Evolutionary conservation across 805 yeast species (phyloP).

Genomic region (Hanseniaspora guilliermondii): DNA sequence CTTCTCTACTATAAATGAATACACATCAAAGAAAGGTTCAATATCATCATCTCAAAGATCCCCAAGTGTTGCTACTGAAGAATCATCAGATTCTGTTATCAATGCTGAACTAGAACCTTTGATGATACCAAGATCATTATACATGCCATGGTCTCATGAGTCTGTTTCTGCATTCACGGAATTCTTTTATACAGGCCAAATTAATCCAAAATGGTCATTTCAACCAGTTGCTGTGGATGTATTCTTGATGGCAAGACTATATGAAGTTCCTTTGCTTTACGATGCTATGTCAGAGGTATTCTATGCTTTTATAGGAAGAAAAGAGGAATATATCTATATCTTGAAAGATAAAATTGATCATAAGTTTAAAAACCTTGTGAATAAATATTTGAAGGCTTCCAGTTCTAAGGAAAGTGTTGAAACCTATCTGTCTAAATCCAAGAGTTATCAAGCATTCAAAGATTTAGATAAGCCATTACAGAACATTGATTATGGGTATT

Average conservation of each 20-base stretch:
- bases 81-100: slow-evolving; percentile 15
- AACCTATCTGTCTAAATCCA: slow-evolving; percentile 21
- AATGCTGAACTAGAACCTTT: slow-evolving; percentile 41
- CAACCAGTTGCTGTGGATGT: slow-evolving; percentile 58
- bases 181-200: slow-evolving; percentile 66
- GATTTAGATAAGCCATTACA: slow-evolving; percentile 45
- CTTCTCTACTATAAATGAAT: slow-evolving; percentile 7
- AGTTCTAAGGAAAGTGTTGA: slow-evolving; percentile 21
- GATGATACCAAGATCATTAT: slow-evolving; percentile 53
- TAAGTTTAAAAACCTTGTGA: slow-evolving; percentile 21
- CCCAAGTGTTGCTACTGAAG: slow-evolving; percentile 13
- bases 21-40: slow-evolving; percentile 1
- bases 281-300: slow-evolving; percentile 57
- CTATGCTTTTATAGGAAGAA: slow-evolving; percentile 56
- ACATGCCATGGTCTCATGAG: slow-evolving; percentile 51
- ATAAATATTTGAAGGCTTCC: slow-evolving; percentile 15
- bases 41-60: slow-evolving; percentile 10
- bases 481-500: slow-evolving; percentile 53
- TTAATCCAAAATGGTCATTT: slow-evolving; percentile 62
- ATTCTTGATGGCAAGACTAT: slow-evolving; percentile 48
- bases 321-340: slow-evolving; percentile 38
- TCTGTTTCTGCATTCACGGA: slow-evolving; percentile 58
- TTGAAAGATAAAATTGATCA: slow-evolving; percentile 22
- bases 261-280: slow-evolving; percentile 56
- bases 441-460: slow-evolving; percentile 29